Percentiles rank a stretch among this genome's conserved stretches.
Conservation (phyloP, 78 protist species). For the Guillardia theta region DNA sequence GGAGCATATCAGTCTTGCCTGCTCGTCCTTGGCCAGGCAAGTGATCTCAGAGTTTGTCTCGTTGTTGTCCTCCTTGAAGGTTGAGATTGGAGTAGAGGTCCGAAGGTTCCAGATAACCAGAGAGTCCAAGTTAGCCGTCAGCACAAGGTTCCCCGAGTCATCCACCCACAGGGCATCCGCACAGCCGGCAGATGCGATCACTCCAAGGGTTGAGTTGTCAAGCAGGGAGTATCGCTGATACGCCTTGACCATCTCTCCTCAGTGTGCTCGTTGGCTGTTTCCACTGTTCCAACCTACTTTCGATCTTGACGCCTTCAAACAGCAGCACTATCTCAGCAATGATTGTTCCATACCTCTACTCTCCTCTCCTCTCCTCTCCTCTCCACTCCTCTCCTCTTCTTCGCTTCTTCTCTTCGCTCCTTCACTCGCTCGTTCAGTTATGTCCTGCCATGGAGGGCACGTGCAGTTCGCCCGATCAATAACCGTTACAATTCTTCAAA, state of each 20-base stretch:
- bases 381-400: too few species aligned
- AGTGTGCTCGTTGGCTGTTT: too few species aligned
- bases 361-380: too few species aligned
- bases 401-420: too few species aligned
- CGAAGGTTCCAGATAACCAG: conserved; percentile 48
- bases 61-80: neutral
- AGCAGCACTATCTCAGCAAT: too few species aligned
- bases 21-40: neutral
- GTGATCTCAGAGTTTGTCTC: neutral
- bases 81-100: neutral
- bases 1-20: neutral
- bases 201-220: neutral
- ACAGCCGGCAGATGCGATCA: conserved; percentile 10
- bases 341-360: too few species aligned
- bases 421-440: too few species aligned
- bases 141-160: neutral
- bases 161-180: neutral
- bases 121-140: conserved; percentile 52
- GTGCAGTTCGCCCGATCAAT: too few species aligned
- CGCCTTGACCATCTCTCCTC: conserved; percentile 64
- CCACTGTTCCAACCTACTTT: too few species aligned
- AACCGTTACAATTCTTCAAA: too few species aligned
- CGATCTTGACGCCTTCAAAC: too few species aligned
- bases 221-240: conserved; percentile 48
- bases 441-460: too few species aligned